Percentiles rank a stretch among this genome's conserved stretches.
phyloP scores from a whole-genome alignment of 2,329 filamentous ascomycete genomes.

The Fusarium napiforme region DNA sequence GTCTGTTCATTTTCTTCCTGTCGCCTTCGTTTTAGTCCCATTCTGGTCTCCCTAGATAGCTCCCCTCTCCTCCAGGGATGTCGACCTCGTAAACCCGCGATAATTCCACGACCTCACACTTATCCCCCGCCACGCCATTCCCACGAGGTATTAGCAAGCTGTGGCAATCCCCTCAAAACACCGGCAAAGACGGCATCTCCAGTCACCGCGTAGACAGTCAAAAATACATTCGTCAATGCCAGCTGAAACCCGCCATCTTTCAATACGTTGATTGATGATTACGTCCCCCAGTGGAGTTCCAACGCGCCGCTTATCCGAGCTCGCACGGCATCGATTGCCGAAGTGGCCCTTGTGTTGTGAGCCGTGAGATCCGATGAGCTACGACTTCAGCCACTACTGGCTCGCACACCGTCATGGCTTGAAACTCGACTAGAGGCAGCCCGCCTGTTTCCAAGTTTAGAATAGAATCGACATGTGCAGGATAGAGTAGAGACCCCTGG shows the following conservation, averaged over 20 bases:
- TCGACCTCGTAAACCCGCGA: not conserved
- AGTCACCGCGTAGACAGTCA: not conserved
- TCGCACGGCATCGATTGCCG: slow-evolving; percentile 27
- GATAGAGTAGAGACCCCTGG: not conserved
- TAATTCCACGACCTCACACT: not conserved
- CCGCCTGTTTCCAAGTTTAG: slow-evolving; percentile 6
- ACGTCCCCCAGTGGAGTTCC: slow-evolving; percentile 13
- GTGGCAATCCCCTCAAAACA: not conserved
- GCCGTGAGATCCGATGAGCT: slow-evolving; percentile 34
- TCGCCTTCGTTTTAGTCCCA: not conserved
- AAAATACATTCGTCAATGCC: not conserved
- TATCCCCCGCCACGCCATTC: not conserved
- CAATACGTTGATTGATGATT: not conserved
- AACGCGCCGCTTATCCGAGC: slow-evolving; percentile 35
- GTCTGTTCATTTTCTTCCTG: rapidly evolving
- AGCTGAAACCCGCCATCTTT: not conserved
- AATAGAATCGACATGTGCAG: not conserved
- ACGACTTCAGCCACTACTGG: not conserved
- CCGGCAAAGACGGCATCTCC: slow-evolving; percentile 14
- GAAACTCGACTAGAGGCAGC: not conserved
- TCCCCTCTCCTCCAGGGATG: not conserved
- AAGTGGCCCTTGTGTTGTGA: slow-evolving; percentile 13
- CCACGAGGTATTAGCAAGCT: not conserved
- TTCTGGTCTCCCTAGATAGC: not conserved
- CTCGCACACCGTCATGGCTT: not conserved